These are phyloP conservation scores for Globisporangium lucens DNA, from an alignment of 352 stramenopile species.

Conservation along the genomic window DNA sequence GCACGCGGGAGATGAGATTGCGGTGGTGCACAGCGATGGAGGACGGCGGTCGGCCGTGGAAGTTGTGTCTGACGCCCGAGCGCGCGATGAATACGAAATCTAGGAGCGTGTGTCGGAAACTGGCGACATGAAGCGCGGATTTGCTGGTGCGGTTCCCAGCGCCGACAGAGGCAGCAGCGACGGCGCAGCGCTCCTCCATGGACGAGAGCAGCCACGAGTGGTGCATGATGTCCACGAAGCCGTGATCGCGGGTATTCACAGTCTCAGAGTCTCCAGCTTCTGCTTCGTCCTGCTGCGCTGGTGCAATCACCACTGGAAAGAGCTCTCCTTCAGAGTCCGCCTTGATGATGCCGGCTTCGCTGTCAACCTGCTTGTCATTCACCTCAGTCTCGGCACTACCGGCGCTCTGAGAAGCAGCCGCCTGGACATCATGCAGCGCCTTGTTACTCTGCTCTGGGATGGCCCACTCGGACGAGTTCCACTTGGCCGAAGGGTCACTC, in stretches of 20 bases:
- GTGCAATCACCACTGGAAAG: not conserved
- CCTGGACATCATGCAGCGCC: slow-evolving; percentile 1
- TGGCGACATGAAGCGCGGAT: slow-evolving; percentile 27
- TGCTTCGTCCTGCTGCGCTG: not conserved
- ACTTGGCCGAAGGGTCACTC: slow-evolving; percentile 5
- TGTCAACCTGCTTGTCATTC: not conserved
- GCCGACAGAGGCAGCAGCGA: slow-evolving; percentile 30
- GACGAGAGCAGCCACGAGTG: slow-evolving; percentile 69
- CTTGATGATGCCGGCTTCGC: not conserved
- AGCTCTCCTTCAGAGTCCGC: not conserved
- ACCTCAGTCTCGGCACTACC: not conserved
- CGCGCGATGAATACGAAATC: slow-evolving; percentile 69
- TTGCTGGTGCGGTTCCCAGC: slow-evolving; percentile 18
- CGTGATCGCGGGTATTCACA: slow-evolving; percentile 19
- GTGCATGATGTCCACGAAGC: slow-evolving; percentile 77
- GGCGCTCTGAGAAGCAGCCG: not conserved
- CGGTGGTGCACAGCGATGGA: slow-evolving; percentile 34
- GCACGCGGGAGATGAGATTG: slow-evolving; percentile 40
- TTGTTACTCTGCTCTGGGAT: slow-evolving; percentile 4
- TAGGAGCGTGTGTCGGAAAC: slow-evolving; percentile 53
- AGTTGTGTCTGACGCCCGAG: slow-evolving; percentile 48
- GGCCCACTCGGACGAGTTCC: slow-evolving; percentile 14
- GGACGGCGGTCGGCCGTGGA: slow-evolving; percentile 41
- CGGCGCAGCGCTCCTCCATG: slow-evolving; percentile 55
- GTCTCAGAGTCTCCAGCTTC: slow-evolving; percentile 1